Evolutionary conservation across 257 asterid genomes (phyloP).

Genomic region (Oldenlandia corymbosa): DNA sequence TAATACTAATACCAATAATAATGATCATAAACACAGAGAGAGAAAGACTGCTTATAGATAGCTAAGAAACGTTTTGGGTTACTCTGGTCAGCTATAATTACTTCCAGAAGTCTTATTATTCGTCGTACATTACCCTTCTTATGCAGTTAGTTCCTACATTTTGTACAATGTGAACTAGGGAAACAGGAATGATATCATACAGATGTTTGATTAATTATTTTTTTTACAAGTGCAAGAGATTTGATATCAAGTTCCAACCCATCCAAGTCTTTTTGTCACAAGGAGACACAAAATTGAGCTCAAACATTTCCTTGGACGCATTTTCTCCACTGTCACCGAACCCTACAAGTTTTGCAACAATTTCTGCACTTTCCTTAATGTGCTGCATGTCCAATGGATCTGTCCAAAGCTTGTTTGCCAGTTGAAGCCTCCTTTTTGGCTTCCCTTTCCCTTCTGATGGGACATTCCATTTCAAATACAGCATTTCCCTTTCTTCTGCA

Average conservation of each 20-base stretch:
- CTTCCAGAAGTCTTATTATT: no score
- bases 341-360: constrained; percentile 90
- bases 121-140: no score
- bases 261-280: constrained; percentile 79
- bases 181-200: no score
- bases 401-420: constrained; percentile 77
- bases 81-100: no score
- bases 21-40: no score
- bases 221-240: constrained; percentile 55
- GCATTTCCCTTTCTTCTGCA: constrained; percentile 72
- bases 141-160: no score
- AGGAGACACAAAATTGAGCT: constrained; percentile 74
- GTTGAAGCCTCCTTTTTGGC: constrained; percentile 68
- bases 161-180: no score
- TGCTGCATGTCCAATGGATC: constrained; percentile 79
- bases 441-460: constrained; percentile 75
- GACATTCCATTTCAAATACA: constrained; percentile 79
- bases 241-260: constrained; percentile 84
- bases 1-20: no score
- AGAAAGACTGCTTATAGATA: no score
- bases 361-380: constrained; percentile 75
- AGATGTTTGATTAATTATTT: no score
- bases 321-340: constrained; percentile 81
- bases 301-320: constrained; percentile 71
- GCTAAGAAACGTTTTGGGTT: no score